phyloP scores from a whole-genome alignment of 2,329 filamentous ascomycete genomes.

The Cladophialophora exuberans region DNA sequence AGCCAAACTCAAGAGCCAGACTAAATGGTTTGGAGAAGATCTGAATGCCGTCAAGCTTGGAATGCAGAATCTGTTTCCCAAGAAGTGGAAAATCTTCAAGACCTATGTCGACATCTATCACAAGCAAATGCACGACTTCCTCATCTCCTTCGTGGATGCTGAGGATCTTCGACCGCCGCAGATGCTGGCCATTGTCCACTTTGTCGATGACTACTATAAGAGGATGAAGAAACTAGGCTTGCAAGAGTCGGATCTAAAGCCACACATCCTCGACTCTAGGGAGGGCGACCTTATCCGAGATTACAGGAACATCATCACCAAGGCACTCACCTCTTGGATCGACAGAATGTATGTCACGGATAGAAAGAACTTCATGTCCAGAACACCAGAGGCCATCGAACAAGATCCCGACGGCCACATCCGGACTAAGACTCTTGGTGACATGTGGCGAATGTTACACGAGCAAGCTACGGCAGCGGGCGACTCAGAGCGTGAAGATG shows the following conservation, averaged over 20 bases:
- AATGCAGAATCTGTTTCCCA: constrained; percentile 89
- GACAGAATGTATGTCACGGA: constrained; percentile 86
- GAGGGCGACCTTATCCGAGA: constrained; percentile 89
- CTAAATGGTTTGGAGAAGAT: constrained; percentile 98
- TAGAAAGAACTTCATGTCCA: constrained; percentile 75
- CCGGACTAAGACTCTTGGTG: constrained; percentile 86
- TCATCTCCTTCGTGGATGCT: constrained; percentile 81
- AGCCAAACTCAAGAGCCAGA: constrained; percentile 77
- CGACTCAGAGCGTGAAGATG: constrained; percentile 82
- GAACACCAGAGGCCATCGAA: constrained; percentile 79
- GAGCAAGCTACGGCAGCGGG: constrained; percentile 87
- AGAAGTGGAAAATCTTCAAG: constrained; percentile 93
- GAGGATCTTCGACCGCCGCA: constrained; percentile 82
- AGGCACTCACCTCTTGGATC: constrained; percentile 96
- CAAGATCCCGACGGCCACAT: constrained; percentile 88
- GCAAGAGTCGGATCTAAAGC: constrained; percentile 72
- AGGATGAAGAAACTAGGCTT: constrained; percentile 94
- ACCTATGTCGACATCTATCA: constrained; percentile 93
- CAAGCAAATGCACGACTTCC: constrained; percentile 90
- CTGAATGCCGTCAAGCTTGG: constrained; percentile 91
- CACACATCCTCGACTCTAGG: constrained; percentile 87
- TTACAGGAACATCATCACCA: constrained; percentile 93
- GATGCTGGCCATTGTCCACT: constrained; percentile 89
- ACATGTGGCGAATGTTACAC: constrained; percentile 96
- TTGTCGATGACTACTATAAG: constrained; percentile 92